These are phyloP conservation scores for Reutealis trisperma DNA, from an alignment of 345 rosid species.

Conservation along the genomic window DNA sequence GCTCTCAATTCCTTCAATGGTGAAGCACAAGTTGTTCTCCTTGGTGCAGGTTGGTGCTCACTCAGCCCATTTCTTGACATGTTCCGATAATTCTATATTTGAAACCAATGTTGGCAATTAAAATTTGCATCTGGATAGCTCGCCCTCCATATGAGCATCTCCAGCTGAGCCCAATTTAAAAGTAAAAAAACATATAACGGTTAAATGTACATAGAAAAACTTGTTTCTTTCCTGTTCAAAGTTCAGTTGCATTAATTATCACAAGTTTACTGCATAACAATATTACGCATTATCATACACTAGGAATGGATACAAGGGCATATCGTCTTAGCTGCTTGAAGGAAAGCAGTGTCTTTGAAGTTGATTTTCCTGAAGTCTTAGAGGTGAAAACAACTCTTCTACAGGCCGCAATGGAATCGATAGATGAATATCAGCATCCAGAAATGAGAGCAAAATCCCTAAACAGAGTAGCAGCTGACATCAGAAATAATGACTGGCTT, in stretches of 20 bases:
- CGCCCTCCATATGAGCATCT: not conserved
- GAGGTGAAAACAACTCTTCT: slow-evolving; percentile 62
- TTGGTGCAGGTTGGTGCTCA: slow-evolving; percentile 77
- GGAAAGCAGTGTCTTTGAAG: slow-evolving; percentile 76
- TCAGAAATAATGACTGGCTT: slow-evolving; percentile 68
- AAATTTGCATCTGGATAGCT: not conserved
- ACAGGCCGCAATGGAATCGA: slow-evolving; percentile 59
- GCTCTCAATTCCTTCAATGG: slow-evolving; percentile 54
- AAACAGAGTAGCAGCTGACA: slow-evolving; percentile 74
- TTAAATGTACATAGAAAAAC: not conserved
- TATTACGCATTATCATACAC: not conserved
- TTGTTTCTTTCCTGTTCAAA: slow-evolving; percentile 1
- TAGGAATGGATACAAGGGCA: slow-evolving; percentile 94
- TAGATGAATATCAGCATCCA: slow-evolving; percentile 39
- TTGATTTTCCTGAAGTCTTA: slow-evolving; percentile 79
- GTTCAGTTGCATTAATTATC: not conserved
- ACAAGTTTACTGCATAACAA: not conserved
- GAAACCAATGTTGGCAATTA: not conserved
- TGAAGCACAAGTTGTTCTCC: slow-evolving; percentile 76
- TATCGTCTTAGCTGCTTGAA: slow-evolving; percentile 72
- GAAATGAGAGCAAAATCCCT: slow-evolving; percentile 67
- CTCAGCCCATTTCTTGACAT: slow-evolving; percentile 2
- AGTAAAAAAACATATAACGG: too few species aligned
- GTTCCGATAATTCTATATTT: not conserved
- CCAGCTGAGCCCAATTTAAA: not conserved